These are phyloP conservation scores for Alnus glutinosa DNA, from an alignment of 306 rosid genomes.

Conservation along the genomic window DNA sequence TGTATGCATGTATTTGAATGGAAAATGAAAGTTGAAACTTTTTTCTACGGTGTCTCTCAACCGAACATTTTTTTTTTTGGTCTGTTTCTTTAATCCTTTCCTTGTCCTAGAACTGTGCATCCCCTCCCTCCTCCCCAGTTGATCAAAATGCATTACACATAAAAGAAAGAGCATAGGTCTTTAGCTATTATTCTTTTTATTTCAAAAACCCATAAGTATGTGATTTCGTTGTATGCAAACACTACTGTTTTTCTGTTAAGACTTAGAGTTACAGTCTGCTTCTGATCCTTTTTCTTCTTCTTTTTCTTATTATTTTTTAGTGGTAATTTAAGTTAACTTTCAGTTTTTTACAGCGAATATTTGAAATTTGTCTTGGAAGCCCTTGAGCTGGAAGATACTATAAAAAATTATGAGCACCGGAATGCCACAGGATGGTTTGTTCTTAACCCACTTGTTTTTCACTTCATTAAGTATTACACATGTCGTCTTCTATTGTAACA, in stretches of 20 bases:
- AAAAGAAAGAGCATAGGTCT: not conserved
- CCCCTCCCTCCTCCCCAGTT: not conserved
- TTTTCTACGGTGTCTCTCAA: not conserved
- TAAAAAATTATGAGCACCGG: conserved; percentile 68
- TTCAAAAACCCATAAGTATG: not conserved
- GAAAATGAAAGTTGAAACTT: not conserved
- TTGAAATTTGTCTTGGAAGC: conserved; percentile 76
- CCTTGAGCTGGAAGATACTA: conserved; percentile 87
- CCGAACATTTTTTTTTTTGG: not conserved
- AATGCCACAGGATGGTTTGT: conserved; percentile 80
- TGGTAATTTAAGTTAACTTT: conserved; percentile 16
- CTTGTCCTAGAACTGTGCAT: not conserved
- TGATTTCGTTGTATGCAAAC: not conserved
- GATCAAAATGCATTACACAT: not conserved
- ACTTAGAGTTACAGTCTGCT: not conserved
- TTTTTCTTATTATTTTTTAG: not conserved
- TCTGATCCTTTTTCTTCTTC: not conserved
- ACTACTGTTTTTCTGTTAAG: not conserved
- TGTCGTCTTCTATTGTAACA: not conserved
- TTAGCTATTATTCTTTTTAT: not conserved
- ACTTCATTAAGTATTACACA: not conserved
- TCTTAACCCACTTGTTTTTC: conserved; percentile 20
- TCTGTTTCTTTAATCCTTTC: not conserved
- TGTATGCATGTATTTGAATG: not conserved
- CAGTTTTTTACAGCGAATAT: conserved; percentile 67